Percentiles rank a stretch among this genome's conserved stretches.
These are phyloP conservation scores for Avena atlantica DNA, from an alignment of 176 grass and related monocot species.

Conservation along the genomic window DNA sequence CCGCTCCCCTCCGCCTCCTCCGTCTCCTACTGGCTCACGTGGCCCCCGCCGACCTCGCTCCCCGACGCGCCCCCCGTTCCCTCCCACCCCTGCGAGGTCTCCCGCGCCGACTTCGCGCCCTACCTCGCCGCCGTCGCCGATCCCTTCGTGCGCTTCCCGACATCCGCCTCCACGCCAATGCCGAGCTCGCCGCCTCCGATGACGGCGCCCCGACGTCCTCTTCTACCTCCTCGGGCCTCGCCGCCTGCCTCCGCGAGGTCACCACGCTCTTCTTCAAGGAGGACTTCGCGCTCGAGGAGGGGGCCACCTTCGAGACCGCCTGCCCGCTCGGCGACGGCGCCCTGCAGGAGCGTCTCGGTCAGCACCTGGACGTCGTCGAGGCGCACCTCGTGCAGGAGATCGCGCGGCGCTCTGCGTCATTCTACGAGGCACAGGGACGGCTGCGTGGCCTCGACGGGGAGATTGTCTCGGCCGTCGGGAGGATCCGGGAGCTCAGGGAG, in stretches of 20 bases:
- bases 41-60: constrained; percentile 57
- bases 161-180: constrained; percentile 69
- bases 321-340: constrained; percentile 71
- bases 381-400: constrained; percentile 87
- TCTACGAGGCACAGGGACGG: constrained; percentile 92
- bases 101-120: constrained; percentile 67
- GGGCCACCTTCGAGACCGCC: constrained; percentile 73
- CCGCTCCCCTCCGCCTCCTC: constrained; percentile 65
- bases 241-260: constrained; percentile 82
- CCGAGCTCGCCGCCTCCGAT: constrained; percentile 54
- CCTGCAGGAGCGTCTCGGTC: constrained; percentile 91
- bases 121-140: constrained; percentile 76
- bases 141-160: constrained; percentile 81
- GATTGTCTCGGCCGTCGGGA: constrained; percentile 74
- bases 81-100: constrained; percentile 56
- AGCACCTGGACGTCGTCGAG: constrained; percentile 87
- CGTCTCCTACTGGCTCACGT: constrained; percentile 76
- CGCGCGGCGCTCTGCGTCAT: constrained; percentile 72
- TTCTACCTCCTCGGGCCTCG: constrained; percentile 55
- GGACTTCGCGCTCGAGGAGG: constrained; percentile 91
- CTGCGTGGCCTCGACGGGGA: constrained; percentile 72
- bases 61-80: constrained; percentile 32
- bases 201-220: background rate
- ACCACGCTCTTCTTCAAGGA: constrained; percentile 95
- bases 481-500: constrained; percentile 79